Evolutionary conservation across 2,329 filamentous ascomycete species (phyloP), one percentile per base, ranked within the genome.

Genomic region (Nectriaceae sp.): DNA sequence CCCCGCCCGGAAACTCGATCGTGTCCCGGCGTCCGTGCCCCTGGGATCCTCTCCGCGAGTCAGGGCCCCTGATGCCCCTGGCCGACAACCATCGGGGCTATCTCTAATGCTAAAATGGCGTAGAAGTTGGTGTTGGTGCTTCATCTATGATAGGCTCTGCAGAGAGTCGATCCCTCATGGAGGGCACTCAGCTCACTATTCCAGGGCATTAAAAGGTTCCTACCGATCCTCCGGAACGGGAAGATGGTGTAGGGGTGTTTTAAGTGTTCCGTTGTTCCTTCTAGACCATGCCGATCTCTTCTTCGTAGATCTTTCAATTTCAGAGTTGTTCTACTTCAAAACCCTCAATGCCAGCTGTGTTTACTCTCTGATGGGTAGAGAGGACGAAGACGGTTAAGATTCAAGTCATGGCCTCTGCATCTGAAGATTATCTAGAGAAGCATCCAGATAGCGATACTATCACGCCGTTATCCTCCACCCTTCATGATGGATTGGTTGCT

Each of bases 401-500:
- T 31, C 8, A 8, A 33, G 53, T 13, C 44, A 57, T 57, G 55
- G 20, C 11, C 19, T 42, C 51, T 24, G 5, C 26, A 20, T 33
- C 38, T 22, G 42, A 55, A 44, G 42, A 50, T 35, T 56, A 52
- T 26, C 31, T 54, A 13, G 44, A 21, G 24, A 13, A 20, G 16
- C 55, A 56, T 33, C 39, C 53, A 19, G 51, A 54, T 37, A 53
- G 43, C 33, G 45, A 47, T 13, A 55, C 57, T 20, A 49, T 66
- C 29, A 10, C 35, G 11, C 61, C 63, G 16, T 53, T 67, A 4
- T 24, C 56, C 2, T 15, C 47, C 10, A 26, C 37, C 11, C 59
- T 62, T n/a, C 60, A 42, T 35, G 41, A 41, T 21, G 65, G 65
- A 6, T 55, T 67, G 40, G 51, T 57, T 21, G 57, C 60, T 45